Percentiles rank a stretch among this genome's conserved stretches.
phyloP scores from a whole-genome alignment of 805 yeast species.

The Candida awuae region DNA sequence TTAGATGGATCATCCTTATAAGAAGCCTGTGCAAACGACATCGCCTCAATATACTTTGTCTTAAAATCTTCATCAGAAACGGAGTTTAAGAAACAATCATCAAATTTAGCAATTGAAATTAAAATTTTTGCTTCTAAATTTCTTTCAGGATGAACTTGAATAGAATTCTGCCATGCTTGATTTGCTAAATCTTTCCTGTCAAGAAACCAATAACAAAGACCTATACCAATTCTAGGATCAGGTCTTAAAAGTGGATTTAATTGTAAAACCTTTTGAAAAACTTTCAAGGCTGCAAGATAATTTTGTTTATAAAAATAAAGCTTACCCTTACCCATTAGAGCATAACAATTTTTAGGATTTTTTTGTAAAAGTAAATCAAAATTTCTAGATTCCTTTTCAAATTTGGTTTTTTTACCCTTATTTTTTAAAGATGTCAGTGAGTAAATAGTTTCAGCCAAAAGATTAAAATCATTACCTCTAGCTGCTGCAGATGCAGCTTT shows the following conservation, averaged over 20 bases:
- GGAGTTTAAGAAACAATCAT: constrained; percentile 50
- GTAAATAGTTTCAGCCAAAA: constrained; percentile 60
- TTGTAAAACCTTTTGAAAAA: constrained; percentile 76
- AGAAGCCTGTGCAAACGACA: constrained; percentile 39
- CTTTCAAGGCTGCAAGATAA: constrained; percentile 62
- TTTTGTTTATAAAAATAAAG: constrained; percentile 64
- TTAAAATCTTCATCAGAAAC: constrained; percentile 55
- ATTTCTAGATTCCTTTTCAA: constrained; percentile 62
- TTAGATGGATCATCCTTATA: constrained; percentile 38
- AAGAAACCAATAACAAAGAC: constrained; percentile 86
- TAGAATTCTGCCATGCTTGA: constrained; percentile 73
- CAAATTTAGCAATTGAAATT: constrained; percentile 60
- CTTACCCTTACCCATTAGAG: constrained; percentile 79
- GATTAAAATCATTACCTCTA: constrained; percentile 34
- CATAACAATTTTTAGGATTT: constrained; percentile 60
- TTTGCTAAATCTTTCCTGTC: constrained; percentile 71
- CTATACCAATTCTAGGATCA: constrained; percentile 92
- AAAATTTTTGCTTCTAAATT: constrained; percentile 57
- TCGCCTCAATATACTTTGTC: constrained; percentile 48
- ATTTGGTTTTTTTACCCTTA: constrained; percentile 47
- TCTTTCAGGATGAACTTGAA: constrained; percentile 49
- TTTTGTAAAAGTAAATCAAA: constrained; percentile 53
- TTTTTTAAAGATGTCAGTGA: constrained; percentile 60
- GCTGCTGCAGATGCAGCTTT: constrained; percentile 39
- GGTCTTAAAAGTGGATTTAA: constrained; percentile 74